Percentiles rank a stretch among this genome's conserved stretches.
Conservation (phyloP, 2,329 filamentous ascomycete species). For the Scytalidium lignicola region DNA sequence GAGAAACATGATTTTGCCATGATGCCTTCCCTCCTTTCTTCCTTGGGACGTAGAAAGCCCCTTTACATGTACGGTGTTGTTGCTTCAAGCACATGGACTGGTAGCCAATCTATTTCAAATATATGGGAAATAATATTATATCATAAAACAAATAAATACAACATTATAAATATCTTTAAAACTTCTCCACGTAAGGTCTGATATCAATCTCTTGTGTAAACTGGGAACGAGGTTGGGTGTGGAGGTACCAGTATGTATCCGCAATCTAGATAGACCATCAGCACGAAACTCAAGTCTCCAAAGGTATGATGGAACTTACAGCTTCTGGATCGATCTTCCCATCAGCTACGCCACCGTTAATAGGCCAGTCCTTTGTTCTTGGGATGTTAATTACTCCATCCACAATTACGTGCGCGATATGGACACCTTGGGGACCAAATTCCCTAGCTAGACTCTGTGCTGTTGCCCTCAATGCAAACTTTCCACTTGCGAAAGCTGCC, state of each 20-base stretch:
- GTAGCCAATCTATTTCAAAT: too few relatives aligned
- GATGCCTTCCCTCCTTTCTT: neutral
- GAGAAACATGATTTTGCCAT: constrained; percentile 55
- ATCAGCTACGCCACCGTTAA: constrained; percentile 43
- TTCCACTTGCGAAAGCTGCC: constrained; percentile 68
- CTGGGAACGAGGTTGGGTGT: constrained; percentile 71
- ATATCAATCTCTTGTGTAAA: constrained; percentile 82
- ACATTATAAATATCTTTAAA: constrained; percentile 10
- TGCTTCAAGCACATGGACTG: too few relatives aligned
- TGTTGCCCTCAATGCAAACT: constrained; percentile 72
- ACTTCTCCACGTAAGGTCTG: constrained; percentile 79
- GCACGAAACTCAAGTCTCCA: constrained; percentile 3
- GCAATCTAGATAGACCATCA: constrained; percentile 60
- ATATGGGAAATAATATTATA: neutral
- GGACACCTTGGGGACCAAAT: constrained; percentile 78
- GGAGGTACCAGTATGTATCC: constrained; percentile 75
- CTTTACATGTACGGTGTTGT: too few relatives aligned
- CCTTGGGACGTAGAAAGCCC: neutral
- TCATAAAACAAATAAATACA: neutral
- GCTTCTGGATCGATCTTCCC: constrained; percentile 70
- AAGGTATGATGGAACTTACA: constrained; percentile 43
- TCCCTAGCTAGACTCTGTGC: constrained; percentile 73
- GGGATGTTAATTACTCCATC: constrained; percentile 84
- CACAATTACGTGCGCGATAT: constrained; percentile 76
- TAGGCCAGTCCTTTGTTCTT: constrained; percentile 48